Evolutionary conservation across 371 early-diverging fungal genomes (phyloP).

Genomic region (Lichtheimia ornata): DNA sequence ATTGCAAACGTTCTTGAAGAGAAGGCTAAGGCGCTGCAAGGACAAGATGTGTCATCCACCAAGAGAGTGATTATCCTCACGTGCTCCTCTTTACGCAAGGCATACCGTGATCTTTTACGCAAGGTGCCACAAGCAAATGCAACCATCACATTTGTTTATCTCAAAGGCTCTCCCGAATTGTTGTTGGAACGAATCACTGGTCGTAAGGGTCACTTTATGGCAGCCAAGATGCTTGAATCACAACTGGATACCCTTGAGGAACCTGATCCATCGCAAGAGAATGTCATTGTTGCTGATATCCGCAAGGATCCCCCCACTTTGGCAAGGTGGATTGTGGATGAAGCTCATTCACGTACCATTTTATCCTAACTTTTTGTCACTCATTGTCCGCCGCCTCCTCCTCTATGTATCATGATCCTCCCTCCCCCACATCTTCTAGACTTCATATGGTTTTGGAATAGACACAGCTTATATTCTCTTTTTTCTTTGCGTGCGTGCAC

Average conservation of each 20-base stretch:
- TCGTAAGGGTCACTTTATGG: slow-evolving; percentile 61
- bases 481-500: too few relatives aligned
- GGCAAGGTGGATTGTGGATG: slow-evolving; percentile 22
- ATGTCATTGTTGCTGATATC: slow-evolving; percentile 46
- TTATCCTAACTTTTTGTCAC: too few relatives aligned
- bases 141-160: slow-evolving; percentile 57
- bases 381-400: not conserved
- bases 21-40: slow-evolving; percentile 14
- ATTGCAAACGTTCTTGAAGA: slow-evolving; percentile 34
- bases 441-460: too few relatives aligned
- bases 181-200: slow-evolving; percentile 45
- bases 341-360: slow-evolving; percentile 7
- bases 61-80: slow-evolving; percentile 49
- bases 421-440: too few relatives aligned
- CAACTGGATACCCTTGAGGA: slow-evolving; percentile 66
- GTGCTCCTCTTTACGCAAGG: slow-evolving; percentile 64
- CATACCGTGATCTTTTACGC: slow-evolving; percentile 63
- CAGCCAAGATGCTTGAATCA: slow-evolving; percentile 53
- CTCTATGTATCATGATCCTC: too few relatives aligned
- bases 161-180: slow-evolving; percentile 52
- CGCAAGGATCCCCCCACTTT: slow-evolving; percentile 17
- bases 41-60: slow-evolving; percentile 4
- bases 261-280: slow-evolving; percentile 52
- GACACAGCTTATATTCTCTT: too few relatives aligned
- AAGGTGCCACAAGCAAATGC: slow-evolving; percentile 31